Evolutionary conservation across 2,329 filamentous ascomycete species (phyloP).

Genomic region (Arthrobotrys megalospora): DNA sequence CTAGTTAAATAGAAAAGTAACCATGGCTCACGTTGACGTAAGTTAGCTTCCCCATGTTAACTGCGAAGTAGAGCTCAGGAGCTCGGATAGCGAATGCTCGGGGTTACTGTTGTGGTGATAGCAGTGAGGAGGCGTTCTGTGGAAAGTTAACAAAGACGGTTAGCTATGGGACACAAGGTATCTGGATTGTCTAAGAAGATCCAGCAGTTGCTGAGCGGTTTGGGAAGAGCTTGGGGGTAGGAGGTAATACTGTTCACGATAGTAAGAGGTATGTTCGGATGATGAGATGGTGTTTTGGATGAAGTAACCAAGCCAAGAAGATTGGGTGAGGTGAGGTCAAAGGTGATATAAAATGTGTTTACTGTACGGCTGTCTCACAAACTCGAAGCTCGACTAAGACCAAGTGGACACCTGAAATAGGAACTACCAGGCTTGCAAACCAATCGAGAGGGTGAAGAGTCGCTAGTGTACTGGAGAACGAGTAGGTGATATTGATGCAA

Average conservation of each 20-base stretch:
- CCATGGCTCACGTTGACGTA: slow-evolving; percentile 51
- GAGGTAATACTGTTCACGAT: neutral
- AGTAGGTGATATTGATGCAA: neutral
- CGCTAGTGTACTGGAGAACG: neutral
- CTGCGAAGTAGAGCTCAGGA: neutral
- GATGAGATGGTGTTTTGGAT: neutral
- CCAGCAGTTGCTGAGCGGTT: neutral
- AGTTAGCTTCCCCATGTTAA: slow-evolving; percentile 46
- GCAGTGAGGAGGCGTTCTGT: slow-evolving; percentile 2
- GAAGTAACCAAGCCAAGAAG: neutral
- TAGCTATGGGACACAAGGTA: neutral
- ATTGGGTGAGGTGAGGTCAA: neutral
- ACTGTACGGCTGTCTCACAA: neutral
- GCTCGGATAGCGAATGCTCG: slow-evolving; percentile 6
- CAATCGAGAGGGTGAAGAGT: neutral
- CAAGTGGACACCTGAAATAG: neutral
- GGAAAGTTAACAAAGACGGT: neutral
- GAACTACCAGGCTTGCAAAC: neutral
- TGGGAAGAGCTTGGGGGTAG: neutral
- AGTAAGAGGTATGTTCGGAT: neutral
- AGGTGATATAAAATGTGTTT: slow-evolving; percentile 20
- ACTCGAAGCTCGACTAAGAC: slow-evolving; percentile 4
- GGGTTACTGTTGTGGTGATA: neutral
- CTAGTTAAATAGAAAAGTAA: neutral
- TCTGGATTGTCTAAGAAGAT: neutral